Base-by-base conservation (phyloP, 805 yeast species). In the Wickerhamiella allomyrinae region DNA sequence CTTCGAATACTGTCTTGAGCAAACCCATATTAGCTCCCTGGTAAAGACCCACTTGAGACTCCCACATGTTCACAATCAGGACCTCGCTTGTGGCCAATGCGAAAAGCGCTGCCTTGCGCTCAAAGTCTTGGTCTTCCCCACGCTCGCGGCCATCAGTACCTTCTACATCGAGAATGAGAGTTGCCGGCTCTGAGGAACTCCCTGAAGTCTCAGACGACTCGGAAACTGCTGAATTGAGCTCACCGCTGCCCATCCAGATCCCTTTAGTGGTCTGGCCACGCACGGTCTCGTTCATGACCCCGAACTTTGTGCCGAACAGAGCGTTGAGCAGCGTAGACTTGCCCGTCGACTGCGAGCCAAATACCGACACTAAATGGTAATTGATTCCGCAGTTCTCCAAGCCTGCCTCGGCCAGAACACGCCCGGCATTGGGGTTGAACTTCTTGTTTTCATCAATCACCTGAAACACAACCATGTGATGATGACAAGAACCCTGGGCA, bases 81-180 rank as follows among this genome's bases (percentile, higher is more conserved):
- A 87, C 77, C 56, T 91, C 97, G 13, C 91, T 77, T 0, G 95
- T 87, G 9, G 96, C 75, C 47, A 91, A 67, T 0, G 98, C 97
- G 66, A 91, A 91, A 34, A 91, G 65, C 0, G 97, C 97, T 1
- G 95, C 87, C 53, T 91, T 91, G 44, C 98, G 73, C 62, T 91
- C 98, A 60, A 91, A 91, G 62, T 91, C 98, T 61, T 91, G 96
- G 61, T 91, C 97, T 54, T 91, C 98, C 20, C 97, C 97, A 43
- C 96, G 73, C 62, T 91, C 98, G 46, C 95, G 73, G 39, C 98
- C 97, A 63, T 91, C 98, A 1, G 96, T 87, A 39, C 98, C 98
- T 63, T 91, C 98, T n/a, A 91, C 97, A 57, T 91, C 98, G 71
- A 91, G 72, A 2, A 91, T 93, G 47, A 34, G 37, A 51, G 19